Evolutionary conservation across 768 basidiomycete genomes (phyloP).

Genomic region (Cystobasidium ongulense): DNA sequence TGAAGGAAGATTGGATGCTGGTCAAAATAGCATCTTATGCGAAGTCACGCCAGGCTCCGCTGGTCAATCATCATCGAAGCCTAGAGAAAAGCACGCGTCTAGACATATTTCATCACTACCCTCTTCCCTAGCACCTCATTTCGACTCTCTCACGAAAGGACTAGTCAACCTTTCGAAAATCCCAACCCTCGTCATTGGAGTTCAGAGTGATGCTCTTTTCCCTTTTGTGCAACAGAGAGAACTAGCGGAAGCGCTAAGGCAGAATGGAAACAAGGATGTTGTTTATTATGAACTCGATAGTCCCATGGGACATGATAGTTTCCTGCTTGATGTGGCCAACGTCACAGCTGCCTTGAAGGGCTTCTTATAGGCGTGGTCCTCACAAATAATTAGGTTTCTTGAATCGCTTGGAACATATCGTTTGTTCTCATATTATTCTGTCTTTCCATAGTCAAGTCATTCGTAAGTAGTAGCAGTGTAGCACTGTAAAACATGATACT

Average conservation of each 20-base stretch:
- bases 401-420: too few species aligned
- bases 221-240: conserved; percentile 96
- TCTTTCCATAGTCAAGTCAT: too few species aligned
- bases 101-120: conserved; percentile 45
- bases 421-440: too few species aligned
- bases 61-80: background rate
- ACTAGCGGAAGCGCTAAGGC: conserved; percentile 77
- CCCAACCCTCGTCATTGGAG: conserved; percentile 79
- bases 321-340: conserved; percentile 83
- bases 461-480: too few species aligned
- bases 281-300: conserved; percentile 96
- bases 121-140: conserved; percentile 40
- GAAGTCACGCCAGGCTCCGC: background rate
- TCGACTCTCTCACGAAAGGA: conserved; percentile 58
- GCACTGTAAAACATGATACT: too few species aligned
- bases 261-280: conserved; percentile 79
- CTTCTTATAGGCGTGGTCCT: conserved; percentile 53
- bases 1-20: background rate
- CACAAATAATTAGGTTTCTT: too few species aligned
- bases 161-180: conserved; percentile 65
- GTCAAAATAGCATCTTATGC: background rate
- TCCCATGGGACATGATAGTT: conserved; percentile 99
- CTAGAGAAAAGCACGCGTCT: conserved; percentile 19
- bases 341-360: conserved; percentile 87
- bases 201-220: conserved; percentile 93